phyloP scores from a whole-genome alignment of 75 land plant genomes.

The Isoetes taiwanensis region DNA sequence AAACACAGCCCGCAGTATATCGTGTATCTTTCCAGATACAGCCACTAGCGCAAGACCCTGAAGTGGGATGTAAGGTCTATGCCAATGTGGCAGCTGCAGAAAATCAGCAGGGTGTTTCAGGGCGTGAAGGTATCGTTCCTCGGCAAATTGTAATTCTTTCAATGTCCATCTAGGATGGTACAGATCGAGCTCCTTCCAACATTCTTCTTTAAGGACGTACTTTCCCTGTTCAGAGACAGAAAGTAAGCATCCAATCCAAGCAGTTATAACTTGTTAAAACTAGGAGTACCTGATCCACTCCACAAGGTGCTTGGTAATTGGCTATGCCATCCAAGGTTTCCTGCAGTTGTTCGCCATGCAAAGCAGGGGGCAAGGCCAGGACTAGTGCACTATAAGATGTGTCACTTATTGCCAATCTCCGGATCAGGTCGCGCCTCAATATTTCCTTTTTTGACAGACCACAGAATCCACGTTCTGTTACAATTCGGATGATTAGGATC shows the following conservation, averaged over 20 bases:
- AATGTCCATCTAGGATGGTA: slow-evolving; percentile 90
- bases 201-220: slow-evolving; percentile 49
- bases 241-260: no score
- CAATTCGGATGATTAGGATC: slow-evolving; percentile 58
- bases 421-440: slow-evolving; percentile 63
- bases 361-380: slow-evolving; percentile 67
- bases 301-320: slow-evolving; percentile 66
- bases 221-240: no score
- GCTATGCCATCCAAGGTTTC: slow-evolving; percentile 53
- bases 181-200: slow-evolving; percentile 83
- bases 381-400: slow-evolving; percentile 82
- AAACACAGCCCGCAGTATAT: slow-evolving; percentile 54
- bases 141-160: slow-evolving; percentile 75
- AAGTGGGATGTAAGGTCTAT: slow-evolving; percentile 47
- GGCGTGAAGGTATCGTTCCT: slow-evolving; percentile 68
- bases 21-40: slow-evolving; percentile 35
- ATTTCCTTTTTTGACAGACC: slow-evolving; percentile 49
- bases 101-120: slow-evolving; percentile 55
- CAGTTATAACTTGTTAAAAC: no score
- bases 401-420: slow-evolving; percentile 64
- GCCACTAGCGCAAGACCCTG: slow-evolving; percentile 40
- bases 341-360: slow-evolving; percentile 61
- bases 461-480: slow-evolving; percentile 71
- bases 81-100: slow-evolving; percentile 74
- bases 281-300: slow-evolving; percentile 98